Percentiles rank a stretch among this genome's conserved stretches.
Conservation (phyloP, 2,329 filamentous ascomycete species). For the Alternaria triticimaculans region DNA sequence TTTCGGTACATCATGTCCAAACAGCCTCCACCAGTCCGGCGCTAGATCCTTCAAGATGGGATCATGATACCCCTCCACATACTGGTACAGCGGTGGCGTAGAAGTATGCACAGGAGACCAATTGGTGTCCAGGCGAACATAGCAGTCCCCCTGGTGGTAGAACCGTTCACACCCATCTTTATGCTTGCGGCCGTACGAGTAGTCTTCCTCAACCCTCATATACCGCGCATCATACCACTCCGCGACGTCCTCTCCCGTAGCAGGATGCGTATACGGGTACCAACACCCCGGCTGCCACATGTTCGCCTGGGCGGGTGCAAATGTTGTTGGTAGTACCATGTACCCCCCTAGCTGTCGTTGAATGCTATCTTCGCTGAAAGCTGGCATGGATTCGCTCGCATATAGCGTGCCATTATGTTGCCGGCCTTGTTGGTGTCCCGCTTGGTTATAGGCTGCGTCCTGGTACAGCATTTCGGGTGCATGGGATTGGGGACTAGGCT, state of each 20-base stretch:
- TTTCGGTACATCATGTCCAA: background rate
- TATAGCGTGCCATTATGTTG: background rate
- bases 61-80: background rate
- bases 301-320: background rate
- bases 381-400: background rate
- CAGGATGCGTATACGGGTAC: background rate
- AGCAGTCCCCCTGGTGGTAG: background rate
- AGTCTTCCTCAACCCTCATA: fast-evolving
- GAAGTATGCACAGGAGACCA: too few relatives aligned
- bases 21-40: background rate
- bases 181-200: background rate
- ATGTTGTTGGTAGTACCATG: background rate
- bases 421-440: background rate
- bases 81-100: background rate
- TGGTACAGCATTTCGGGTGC: background rate
- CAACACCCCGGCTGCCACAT: background rate
- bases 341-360: constrained; percentile 4
- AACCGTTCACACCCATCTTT: background rate
- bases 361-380: constrained; percentile 15
- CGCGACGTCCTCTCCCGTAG: background rate
- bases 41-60: background rate
- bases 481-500: background rate
- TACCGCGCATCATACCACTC: background rate
- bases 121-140: background rate
- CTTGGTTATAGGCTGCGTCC: background rate